These are phyloP conservation scores for Crithidia fasciculata DNA, from an alignment of 208 protist genomes.

Conservation along the genomic window DNA sequence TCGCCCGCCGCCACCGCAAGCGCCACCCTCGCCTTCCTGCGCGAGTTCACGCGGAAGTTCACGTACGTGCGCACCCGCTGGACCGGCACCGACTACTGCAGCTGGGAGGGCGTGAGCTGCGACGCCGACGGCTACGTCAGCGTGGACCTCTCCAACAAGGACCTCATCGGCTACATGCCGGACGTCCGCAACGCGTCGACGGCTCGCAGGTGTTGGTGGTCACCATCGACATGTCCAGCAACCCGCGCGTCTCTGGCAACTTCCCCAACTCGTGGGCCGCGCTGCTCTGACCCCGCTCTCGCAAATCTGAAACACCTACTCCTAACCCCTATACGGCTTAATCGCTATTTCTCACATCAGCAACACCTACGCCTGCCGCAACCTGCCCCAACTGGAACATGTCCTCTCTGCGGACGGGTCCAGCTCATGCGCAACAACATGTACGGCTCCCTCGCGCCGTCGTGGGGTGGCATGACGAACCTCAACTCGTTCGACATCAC, in stretches of 20 bases:
- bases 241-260: background rate
- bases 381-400: constrained; percentile 20
- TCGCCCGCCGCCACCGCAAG: no score
- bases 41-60: no score
- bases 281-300: no score
- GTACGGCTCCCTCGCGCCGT: background rate
- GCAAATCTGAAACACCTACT: no score
- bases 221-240: constrained; percentile 23
- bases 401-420: background rate
- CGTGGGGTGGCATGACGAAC: constrained; percentile 16
- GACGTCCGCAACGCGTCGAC: background rate
- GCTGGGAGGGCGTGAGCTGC: no score
- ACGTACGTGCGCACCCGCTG: no score
- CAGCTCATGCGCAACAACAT: constrained; percentile 24
- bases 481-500: background rate
- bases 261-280: background rate
- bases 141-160: constrained; percentile 16
- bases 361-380: background rate
- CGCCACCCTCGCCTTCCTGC: no score
- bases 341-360: constrained; percentile 7
- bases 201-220: background rate
- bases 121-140: no score
- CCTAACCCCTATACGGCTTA: no score
- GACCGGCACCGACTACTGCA: no score
- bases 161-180: constrained; percentile 5